A percentile compares a stretch with the other conserved stretches of the same genome.
Conservation (phyloP, 495 filamentous ascomycete genomes). For the Aspergillus nidulans region DNA sequence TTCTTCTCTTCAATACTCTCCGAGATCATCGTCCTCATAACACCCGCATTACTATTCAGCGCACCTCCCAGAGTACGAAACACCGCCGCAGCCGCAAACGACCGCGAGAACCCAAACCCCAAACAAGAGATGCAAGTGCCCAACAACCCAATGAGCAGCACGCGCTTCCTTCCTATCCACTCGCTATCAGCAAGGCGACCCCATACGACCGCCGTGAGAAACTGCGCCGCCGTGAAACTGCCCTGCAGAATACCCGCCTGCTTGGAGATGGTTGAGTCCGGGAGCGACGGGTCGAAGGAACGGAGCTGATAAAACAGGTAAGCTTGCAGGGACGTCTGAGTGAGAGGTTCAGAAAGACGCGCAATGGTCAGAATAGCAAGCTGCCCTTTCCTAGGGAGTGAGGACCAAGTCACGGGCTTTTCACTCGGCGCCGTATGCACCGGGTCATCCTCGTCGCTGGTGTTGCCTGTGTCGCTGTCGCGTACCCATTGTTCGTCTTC, state of each 20-base stretch:
- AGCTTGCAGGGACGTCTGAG: slow-evolving; percentile 69
- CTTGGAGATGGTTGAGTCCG: slow-evolving; percentile 63
- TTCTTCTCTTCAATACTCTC: slow-evolving; percentile 72
- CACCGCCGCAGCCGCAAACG: slow-evolving; percentile 61
- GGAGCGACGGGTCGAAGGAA: slow-evolving; percentile 60
- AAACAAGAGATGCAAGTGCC: slow-evolving; percentile 68
- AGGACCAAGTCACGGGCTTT: slow-evolving; percentile 58
- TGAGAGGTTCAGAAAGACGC: slow-evolving; percentile 72
- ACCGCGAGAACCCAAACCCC: slow-evolving; percentile 74
- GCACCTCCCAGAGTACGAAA: slow-evolving; percentile 72
- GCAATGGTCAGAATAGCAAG: slow-evolving; percentile 69
- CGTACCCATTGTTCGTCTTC: slow-evolving; percentile 18
- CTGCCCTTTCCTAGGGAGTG: slow-evolving; percentile 70
- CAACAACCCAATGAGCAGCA: slow-evolving; percentile 67
- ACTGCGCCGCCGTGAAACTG: slow-evolving; percentile 74
- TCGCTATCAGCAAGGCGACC: slow-evolving; percentile 68
- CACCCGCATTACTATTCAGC: slow-evolving; percentile 78
- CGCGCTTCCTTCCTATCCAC: slow-evolving; percentile 67
- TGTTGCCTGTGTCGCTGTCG: slow-evolving; percentile 17
- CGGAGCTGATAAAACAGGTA: slow-evolving; percentile 73
- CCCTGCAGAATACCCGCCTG: slow-evolving; percentile 75
- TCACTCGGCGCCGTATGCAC: slow-evolving; percentile 14
- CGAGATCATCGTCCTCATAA: slow-evolving; percentile 76
- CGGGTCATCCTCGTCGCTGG: slow-evolving; percentile 10
- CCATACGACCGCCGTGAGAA: slow-evolving; percentile 75